phyloP scores from a whole-genome alignment of 345 rosid species.

The Sonneratia caseolaris region DNA sequence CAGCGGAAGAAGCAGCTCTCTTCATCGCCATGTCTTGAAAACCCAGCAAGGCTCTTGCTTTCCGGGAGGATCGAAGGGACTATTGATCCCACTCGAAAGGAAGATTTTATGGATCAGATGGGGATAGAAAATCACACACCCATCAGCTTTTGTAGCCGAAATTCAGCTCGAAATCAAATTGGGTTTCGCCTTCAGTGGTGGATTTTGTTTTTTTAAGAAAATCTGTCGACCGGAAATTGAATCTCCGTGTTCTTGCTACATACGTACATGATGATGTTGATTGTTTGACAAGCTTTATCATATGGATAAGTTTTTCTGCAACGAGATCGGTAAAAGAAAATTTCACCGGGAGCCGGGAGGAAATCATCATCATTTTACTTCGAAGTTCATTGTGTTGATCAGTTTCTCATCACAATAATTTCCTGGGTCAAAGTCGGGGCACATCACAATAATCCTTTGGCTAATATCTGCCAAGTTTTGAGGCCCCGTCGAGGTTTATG shows the following conservation, averaged over 20 bases:
- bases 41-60: neutral
- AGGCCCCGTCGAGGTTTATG: neutral
- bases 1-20: conserved; percentile 40
- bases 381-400: too few species aligned
- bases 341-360: too few species aligned
- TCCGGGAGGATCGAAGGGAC: neutral
- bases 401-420: too few species aligned
- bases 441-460: too few species aligned
- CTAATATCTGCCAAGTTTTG: neutral
- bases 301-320: too few species aligned
- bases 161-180: neutral
- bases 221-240: neutral
- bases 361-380: too few species aligned
- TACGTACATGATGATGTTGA: too few species aligned
- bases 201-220: neutral
- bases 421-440: too few species aligned
- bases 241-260: neutral
- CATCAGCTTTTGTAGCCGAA: neutral
- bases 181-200: neutral
- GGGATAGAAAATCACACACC: neutral
- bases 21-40: conserved; percentile 45
- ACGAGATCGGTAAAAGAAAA: too few species aligned
- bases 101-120: neutral
- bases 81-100: neutral
- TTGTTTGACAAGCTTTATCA: too few species aligned